Evolutionary conservation across 1,139 yeast species (phyloP).

Genomic region (Saccharomyces hybrid): DNA sequence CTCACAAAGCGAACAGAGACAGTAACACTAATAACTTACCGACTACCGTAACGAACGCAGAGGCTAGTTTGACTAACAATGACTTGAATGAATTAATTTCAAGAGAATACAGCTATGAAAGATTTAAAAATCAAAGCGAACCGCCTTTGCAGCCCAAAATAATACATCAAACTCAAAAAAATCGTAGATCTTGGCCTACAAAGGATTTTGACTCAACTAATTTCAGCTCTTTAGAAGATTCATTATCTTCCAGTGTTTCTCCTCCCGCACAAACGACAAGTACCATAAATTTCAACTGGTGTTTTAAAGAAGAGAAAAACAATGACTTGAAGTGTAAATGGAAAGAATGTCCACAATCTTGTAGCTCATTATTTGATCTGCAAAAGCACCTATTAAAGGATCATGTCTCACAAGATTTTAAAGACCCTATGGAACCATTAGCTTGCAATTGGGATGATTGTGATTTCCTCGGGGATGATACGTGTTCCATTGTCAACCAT

Average conservation of each 20-base stretch:
- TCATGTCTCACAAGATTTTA: constrained; percentile 37
- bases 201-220: background rate
- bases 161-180: background rate
- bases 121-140: constrained; percentile 4
- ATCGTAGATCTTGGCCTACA: background rate
- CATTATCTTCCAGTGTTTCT: background rate
- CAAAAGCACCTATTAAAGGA: constrained; percentile 51
- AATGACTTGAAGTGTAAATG: constrained; percentile 40
- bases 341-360: constrained; percentile 43
- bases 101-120: constrained; percentile 9
- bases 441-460: constrained; percentile 75
- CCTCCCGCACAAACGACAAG: constrained; percentile 8
- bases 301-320: constrained; percentile 25
- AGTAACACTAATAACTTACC: background rate
- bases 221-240: background rate
- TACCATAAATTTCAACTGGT: constrained; percentile 35
- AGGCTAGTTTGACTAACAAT: background rate
- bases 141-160: background rate
- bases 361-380: constrained; percentile 40
- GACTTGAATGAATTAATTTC: background rate
- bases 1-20: constrained; percentile 18
- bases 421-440: constrained; percentile 4
- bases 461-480: constrained; percentile 45
- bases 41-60: background rate
- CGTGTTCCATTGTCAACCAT: constrained; percentile 52